phyloP scores from a whole-genome alignment of 495 filamentous ascomycete species.

The Cudoniella acicularis region DNA sequence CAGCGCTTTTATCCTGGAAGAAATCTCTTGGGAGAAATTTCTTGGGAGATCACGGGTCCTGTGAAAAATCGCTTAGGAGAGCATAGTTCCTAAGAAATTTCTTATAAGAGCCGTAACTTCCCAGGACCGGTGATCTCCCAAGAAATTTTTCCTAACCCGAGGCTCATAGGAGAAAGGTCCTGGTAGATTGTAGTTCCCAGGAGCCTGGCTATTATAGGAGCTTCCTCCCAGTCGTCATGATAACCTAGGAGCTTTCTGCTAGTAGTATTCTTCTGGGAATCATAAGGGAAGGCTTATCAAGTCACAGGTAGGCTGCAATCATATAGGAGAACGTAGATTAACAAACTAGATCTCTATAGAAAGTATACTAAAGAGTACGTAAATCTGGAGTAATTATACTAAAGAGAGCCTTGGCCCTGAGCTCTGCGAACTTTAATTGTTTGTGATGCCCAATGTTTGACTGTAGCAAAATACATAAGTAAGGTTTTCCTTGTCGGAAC shows the following conservation, averaged over 20 bases:
- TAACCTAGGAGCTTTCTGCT: background rate
- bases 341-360: no score
- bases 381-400: background rate
- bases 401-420: background rate
- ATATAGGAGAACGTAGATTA: background rate
- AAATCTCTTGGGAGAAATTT: background rate
- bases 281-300: background rate
- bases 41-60: conserved; percentile 4
- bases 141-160: background rate
- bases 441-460: background rate
- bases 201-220: background rate
- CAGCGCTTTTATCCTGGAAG: background rate
- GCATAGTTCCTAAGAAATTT: background rate
- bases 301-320: background rate
- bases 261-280: background rate
- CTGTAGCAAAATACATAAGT: background rate
- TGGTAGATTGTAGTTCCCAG: background rate
- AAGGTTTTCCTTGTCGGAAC: background rate
- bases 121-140: conserved; percentile 3
- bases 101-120: conserved; percentile 1
- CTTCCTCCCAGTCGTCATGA: background rate
- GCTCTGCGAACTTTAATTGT: background rate
- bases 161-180: background rate
- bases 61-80: conserved; percentile 12
- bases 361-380: no score